Evolutionary conservation across 2,329 filamentous ascomycete genomes (phyloP).

Genomic region (Xylariaceae sp.): DNA sequence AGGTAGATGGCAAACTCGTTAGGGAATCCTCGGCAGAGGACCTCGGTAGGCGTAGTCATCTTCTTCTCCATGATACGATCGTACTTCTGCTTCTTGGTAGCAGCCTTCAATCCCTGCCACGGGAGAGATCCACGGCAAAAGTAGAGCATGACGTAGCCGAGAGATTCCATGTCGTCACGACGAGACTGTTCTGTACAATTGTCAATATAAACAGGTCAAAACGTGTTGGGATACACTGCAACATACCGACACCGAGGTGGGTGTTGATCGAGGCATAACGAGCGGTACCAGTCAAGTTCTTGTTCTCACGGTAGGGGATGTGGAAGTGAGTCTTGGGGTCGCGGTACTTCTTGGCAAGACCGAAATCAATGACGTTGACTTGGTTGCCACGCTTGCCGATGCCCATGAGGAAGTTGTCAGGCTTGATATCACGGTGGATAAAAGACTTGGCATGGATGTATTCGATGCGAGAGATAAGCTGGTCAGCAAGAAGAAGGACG

Average conservation of each 20-base stretch:
- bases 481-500: conserved; percentile 89
- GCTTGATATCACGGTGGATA: conserved; percentile 99
- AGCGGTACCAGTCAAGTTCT: conserved; percentile 98
- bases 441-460: conserved; percentile 99
- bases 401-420: conserved; percentile 99
- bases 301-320: conserved; percentile 99
- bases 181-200: conserved; percentile 78
- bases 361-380: conserved; percentile 99
- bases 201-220: conserved; percentile 26
- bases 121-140: conserved; percentile 98
- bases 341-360: conserved; percentile 98
- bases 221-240: neutral
- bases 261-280: conserved; percentile 99
- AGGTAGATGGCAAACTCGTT: conserved; percentile 99
- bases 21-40: conserved; percentile 97
- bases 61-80: conserved; percentile 99
- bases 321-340: conserved; percentile 99
- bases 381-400: conserved; percentile 99
- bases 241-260: conserved; percentile 83
- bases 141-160: conserved; percentile 99
- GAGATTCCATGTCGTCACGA: conserved; percentile 98
- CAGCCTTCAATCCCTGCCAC: conserved; percentile 97
- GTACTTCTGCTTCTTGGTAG: conserved; percentile 99
- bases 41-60: conserved; percentile 99
- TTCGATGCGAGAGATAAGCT: conserved; percentile 98